Base-by-base conservation (phyloP, 2,329 filamentous ascomycete genomes). In the Fusarium nelsonii region DNA sequence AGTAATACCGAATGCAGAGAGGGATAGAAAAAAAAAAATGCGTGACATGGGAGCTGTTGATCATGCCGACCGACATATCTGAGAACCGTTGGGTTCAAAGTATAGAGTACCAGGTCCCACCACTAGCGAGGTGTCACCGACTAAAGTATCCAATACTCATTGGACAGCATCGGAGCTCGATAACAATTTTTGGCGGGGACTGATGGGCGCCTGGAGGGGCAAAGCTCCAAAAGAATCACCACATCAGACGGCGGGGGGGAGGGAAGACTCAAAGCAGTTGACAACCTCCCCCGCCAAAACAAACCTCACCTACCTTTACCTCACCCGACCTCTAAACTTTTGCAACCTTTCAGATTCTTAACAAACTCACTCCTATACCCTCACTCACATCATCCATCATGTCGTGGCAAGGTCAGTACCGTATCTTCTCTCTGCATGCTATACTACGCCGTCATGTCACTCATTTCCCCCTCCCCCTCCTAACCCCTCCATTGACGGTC, bases 361-460 rank as follows among this genome's bases (percentile, higher is more conserved):
- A 40, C 48, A 65, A 52, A 55, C 60, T 53, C 32, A 56, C 41
- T 45, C 44, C 48, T 56, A 56, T 66, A 49, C 34, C 56, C 53
- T 65, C 53, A 55, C 63, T 23, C 53, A 63, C 45, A 39, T 61
- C 65, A 50, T 50, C 10, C 73, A 87, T 74, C 78, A 91, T 92
- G 90, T 92, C 90, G 81, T 92, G 90, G 90, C 90, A 93, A 90
- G 88, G 91, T 92, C 76, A 75, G 76, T 76, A 68, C 48, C 26
- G 30, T 32, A 65, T 74, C 49, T 49, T 32, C 60, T 53, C 12
- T 20, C 20, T 41, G 4, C 9, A 37, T 52, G 58, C 46, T 49
- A 57, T 34, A 20, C 52, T 58, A 20, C 43, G 40, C 58, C 32
- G 33, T 63, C 56, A 40, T 32, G 41, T 54, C 34, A 36, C 43